Conservation (phyloP, 2,329 filamentous ascomycete genomes). For the Exutisphaerella laricina region DNA sequence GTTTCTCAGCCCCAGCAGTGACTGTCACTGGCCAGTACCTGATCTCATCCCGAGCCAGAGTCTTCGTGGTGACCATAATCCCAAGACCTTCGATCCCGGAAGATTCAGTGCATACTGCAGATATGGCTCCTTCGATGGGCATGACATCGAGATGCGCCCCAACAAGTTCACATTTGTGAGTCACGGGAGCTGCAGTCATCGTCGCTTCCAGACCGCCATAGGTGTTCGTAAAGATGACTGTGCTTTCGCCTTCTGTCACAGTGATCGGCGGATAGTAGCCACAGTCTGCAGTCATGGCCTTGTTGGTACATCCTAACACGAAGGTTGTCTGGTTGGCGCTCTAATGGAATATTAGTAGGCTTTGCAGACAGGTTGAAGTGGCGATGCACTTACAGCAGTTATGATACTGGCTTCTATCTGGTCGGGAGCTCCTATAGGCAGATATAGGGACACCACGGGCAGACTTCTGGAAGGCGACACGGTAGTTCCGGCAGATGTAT, state of each 20-base stretch:
- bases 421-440: conserved; percentile 18
- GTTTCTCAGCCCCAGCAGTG: conserved; percentile 26
- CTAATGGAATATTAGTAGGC: conserved; percentile 4
- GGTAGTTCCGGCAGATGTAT: neutral
- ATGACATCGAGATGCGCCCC: conserved; percentile 21
- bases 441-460: conserved; percentile 14
- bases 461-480: neutral
- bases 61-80: conserved; percentile 24
- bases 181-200: conserved; percentile 10
- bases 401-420: conserved; percentile 20
- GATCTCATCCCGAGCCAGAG: conserved; percentile 26
- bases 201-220: conserved; percentile 10
- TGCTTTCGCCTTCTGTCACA: conserved; percentile 29
- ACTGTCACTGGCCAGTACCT: conserved; percentile 26
- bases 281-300: conserved; percentile 19
- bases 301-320: conserved; percentile 22
- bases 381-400: conserved; percentile 14
- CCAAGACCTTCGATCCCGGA: conserved; percentile 24
- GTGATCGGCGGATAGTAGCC: conserved; percentile 25
- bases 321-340: conserved; percentile 24
- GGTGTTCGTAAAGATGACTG: conserved; percentile 20
- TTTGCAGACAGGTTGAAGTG: too few relatives aligned
- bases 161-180: conserved; percentile 23
- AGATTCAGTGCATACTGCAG: conserved; percentile 22
- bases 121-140: conserved; percentile 18